Base-by-base conservation (phyloP, 2,329 filamentous ascomycete species). In the Cladosporium sphaerospermum region DNA sequence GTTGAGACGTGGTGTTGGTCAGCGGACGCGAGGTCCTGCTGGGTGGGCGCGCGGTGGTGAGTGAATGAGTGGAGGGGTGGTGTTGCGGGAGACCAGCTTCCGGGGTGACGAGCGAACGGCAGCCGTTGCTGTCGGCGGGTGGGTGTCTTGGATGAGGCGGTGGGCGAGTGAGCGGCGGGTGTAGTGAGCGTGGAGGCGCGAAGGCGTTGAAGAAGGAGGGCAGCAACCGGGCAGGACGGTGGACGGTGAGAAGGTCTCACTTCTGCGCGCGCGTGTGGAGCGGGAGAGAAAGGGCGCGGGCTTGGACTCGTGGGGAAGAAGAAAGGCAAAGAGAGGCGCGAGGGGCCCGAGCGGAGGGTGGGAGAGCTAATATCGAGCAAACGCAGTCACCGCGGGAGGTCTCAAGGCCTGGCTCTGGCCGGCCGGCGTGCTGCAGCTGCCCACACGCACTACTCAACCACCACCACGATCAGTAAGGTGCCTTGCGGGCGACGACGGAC, bases 41-140 rank as follows among this genome's bases (percentile, higher is more conserved):
- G 43, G 40, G 18, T 32, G 36, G 36, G 16, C 3, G 19, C 11
- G 42, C 5, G 36, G 45, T 19, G 34, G 36, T 19, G 45, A 16
- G 31, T 42, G 47, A 42, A 34, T 47, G 45, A 36, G 37, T 41
- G 47, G 47, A 28, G 47, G 39, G 16, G 8, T 23, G 47, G 19
- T 50, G 37, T 18, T 50, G 48, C 48, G 48, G 48, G 48, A 51
- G 48, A 28, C 48, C 48, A 51, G 48, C 48, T 51, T 51, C 48
- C 48, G 48, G 41, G 32, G 41, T 18, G 40, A 37, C 48, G 42
- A 44, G 42, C 48, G 44, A 44, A 51, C 48, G 48, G 47, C 28
- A 32, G 40, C 48, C 48, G 48, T 51, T 51, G 40, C 40, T 44
- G 33, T 44, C 23, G 47, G 47, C 47, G 28, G 48, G 13, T 40